Evolutionary conservation across 1,284 basidiomycete genomes (phyloP).

Genomic region (Cryptococcus sp.): DNA sequence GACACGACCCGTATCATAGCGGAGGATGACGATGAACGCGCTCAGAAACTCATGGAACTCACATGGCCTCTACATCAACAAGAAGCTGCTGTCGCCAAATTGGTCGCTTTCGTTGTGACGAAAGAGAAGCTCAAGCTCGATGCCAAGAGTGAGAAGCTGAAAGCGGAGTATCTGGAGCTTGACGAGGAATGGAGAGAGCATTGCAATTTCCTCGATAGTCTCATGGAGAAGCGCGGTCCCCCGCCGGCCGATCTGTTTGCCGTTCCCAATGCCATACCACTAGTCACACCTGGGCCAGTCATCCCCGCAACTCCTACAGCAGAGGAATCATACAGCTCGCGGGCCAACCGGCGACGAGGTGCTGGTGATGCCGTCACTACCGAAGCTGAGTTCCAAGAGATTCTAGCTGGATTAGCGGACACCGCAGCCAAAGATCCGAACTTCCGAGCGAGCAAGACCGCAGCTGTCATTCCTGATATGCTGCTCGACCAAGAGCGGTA

Average conservation of each 20-base stretch:
- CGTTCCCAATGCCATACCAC: slow-evolving; percentile 32
- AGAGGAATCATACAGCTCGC: slow-evolving; percentile 34
- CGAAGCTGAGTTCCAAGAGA: slow-evolving; percentile 96
- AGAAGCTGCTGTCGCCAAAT: slow-evolving; percentile 15
- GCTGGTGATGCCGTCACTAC: slow-evolving; percentile 85
- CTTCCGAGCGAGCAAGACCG: slow-evolving; percentile 78
- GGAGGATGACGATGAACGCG: slow-evolving; percentile 7
- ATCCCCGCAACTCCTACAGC: slow-evolving; percentile 28
- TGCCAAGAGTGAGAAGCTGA: slow-evolving; percentile 62
- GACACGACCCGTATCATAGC: slow-evolving; percentile 17
- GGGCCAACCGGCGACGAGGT: slow-evolving; percentile 38
- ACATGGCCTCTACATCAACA: slow-evolving; percentile 21
- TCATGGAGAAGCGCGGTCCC: slow-evolving; percentile 47
- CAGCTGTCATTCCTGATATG: slow-evolving; percentile 93
- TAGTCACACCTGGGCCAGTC: slow-evolving; percentile 31
- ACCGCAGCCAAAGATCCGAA: slow-evolving; percentile 91
- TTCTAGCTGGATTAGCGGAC: slow-evolving; percentile 86
- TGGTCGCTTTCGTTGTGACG: slow-evolving; percentile 21
- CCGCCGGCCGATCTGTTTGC: slow-evolving; percentile 41
- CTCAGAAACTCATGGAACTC: slow-evolving; percentile 20
- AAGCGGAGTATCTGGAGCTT: slow-evolving; percentile 66
- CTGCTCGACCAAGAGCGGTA: slow-evolving; percentile 67
- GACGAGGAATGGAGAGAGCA: slow-evolving; percentile 72
- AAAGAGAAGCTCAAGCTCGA: slow-evolving; percentile 56
- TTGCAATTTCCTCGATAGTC: slow-evolving; percentile 64